phyloP scores from a whole-genome alignment of 2,329 filamentous ascomycete genomes.

The Orbilia ellipsospora region DNA sequence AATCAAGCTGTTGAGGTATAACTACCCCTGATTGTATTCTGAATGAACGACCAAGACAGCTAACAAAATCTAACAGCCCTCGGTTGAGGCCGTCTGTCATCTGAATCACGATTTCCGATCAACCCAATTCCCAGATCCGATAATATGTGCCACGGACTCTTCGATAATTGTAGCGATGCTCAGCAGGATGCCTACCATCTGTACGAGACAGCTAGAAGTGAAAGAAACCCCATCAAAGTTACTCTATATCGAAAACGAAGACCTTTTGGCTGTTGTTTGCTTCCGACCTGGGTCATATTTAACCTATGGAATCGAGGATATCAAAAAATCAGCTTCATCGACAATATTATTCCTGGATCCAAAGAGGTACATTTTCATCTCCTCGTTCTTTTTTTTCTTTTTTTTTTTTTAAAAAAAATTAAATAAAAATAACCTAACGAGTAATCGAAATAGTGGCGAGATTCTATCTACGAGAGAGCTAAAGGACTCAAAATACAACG shows the following conservation, averaged over 20 bases:
- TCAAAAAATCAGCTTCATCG: conserved; percentile 10
- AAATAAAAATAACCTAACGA: background rate
- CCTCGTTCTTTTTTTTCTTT: background rate
- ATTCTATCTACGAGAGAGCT: conserved; percentile 54
- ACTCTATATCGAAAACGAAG: conserved; percentile 57
- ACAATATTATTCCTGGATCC: conserved; percentile 58
- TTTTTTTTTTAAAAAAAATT: too few relatives aligned
- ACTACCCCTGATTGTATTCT: background rate
- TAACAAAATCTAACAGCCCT: conserved; percentile 31
- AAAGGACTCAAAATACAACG: conserved; percentile 56
- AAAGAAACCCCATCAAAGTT: conserved; percentile 58
- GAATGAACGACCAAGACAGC: background rate
- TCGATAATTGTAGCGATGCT: conserved; percentile 57
- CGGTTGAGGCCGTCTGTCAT: conserved; percentile 40
- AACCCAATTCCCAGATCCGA: conserved; percentile 55
- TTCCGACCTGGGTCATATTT: conserved; percentile 45
- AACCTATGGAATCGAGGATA: conserved; percentile 8
- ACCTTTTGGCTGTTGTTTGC: conserved; percentile 57
- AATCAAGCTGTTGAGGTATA: conserved; percentile 43
- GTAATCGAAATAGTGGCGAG: conserved; percentile 51
- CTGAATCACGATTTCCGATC: conserved; percentile 53
- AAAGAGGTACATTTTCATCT: conserved; percentile 54
- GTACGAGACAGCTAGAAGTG: conserved; percentile 57
- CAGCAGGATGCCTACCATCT: conserved; percentile 57
- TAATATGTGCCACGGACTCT: conserved; percentile 57